Evolutionary conservation across 1,284 basidiomycete species (phyloP).

Genomic region (Tranzscheliella williamsii): DNA sequence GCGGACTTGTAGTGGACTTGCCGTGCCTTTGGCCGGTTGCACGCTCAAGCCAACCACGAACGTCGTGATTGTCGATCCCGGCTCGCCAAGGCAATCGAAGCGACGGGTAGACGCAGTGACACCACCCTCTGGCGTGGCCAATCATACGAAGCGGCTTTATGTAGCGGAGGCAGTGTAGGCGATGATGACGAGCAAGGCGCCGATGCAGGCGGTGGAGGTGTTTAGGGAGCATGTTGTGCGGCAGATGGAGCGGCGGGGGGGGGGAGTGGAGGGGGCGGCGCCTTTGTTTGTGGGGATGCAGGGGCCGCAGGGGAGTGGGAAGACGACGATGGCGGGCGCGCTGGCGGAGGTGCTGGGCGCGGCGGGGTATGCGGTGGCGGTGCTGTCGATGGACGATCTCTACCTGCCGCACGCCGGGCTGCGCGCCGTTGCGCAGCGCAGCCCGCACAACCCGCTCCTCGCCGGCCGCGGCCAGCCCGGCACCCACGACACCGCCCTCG

Average conservation of each 20-base stretch:
- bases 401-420: constrained; percentile 24
- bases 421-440: constrained; percentile 12
- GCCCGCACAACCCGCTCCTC: constrained; percentile 17
- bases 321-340: constrained; percentile 25
- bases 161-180: too few relatives aligned
- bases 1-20: too few relatives aligned
- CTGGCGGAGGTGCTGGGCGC: constrained; percentile 6
- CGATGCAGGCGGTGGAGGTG: constrained; percentile 12
- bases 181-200: background rate
- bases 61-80: too few relatives aligned
- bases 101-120: too few relatives aligned
- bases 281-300: constrained; percentile 39
- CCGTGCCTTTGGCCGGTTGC: too few relatives aligned
- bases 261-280: background rate
- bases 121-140: too few relatives aligned
- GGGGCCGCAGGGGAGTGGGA: constrained; percentile 35
- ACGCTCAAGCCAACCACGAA: too few relatives aligned
- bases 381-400: constrained; percentile 28
- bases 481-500: constrained; percentile 24
- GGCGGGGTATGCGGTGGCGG: constrained; percentile 1
- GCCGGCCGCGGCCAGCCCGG: constrained; percentile 30
- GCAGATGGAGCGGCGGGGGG: constrained; percentile 2
- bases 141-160: too few relatives aligned
- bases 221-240: constrained; percentile 18
- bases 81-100: too few relatives aligned